Evolutionary conservation across 1,139 yeast genomes (phyloP), one percentile per base, ranked within the genome.

Genomic region (Sugiyamaella pinicola): DNA sequence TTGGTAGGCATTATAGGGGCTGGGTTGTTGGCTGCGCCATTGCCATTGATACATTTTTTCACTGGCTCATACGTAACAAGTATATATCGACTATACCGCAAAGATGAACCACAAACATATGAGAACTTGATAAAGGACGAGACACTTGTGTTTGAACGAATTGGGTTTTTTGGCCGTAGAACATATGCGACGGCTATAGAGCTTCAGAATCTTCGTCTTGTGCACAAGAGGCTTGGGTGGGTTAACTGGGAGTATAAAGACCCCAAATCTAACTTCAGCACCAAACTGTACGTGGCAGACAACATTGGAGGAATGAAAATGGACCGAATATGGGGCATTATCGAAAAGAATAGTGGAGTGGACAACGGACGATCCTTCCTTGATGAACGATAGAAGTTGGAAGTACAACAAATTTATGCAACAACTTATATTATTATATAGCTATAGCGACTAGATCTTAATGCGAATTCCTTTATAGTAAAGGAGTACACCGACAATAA

Each of bases 241-340:
- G 76, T 80, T 28, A 79, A 83, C 48, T 82, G 93, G 85, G 73
- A 77, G 44, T 66, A 65, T 45, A 60, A 55, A 12, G 71, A 69
- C 45, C 64, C 64, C 7, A 59, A 60, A 18, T 55, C 63, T 19
- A 65, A 66, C 6, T 43, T 70, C 63, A 53, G 72, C 75, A 56
- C 70, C n/a, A 58, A 73, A 34, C 81, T 76, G 66, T 85, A 82
- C 61, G 79, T 87, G 2, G 80, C 78, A 7, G 95, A 87, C 64
- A 85, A 87, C 59, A 75, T 85, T 43, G 95, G 95, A 2, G 95
- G 95, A 1, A 72, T 85, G 64, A 82, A 82, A 60, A 87, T 87
- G 96, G 95, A 87, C 62, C 73, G 96, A 52, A 67, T 87, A 3
- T 84, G 96, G 93, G 90, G 93, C 1, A 79, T 86, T 15, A 80